These are phyloP conservation scores for Heliamphora ciliata DNA, from an alignment of 179 eudicot genomes.

Conservation along the genomic window DNA sequence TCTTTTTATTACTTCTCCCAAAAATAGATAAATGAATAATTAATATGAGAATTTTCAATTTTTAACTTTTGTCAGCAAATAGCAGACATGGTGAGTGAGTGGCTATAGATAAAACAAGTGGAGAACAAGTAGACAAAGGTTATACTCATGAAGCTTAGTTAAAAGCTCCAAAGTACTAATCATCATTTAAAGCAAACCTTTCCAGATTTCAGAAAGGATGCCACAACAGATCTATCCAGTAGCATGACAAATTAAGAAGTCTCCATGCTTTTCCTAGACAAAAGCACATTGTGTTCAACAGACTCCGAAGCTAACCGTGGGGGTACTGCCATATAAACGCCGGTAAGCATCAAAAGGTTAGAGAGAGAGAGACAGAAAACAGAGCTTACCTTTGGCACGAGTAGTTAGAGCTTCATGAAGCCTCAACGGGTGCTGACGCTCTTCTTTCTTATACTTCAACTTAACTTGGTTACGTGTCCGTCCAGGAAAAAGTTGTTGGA, in stretches of 20 bases:
- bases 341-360: neutral
- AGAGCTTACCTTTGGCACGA: conserved; percentile 43
- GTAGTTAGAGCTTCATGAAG: conserved; percentile 59
- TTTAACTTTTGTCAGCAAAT: neutral
- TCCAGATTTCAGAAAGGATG: neutral
- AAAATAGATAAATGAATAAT: neutral
- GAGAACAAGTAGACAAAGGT: neutral
- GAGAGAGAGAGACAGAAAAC: neutral
- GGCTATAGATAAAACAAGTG: neutral
- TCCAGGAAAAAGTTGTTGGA: conserved; percentile 70
- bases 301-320: neutral
- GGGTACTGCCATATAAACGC: neutral
- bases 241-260: neutral
- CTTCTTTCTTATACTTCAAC: conserved; percentile 75
- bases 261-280: neutral
- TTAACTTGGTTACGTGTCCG: conserved; percentile 59
- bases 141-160: neutral
- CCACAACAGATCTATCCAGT: neutral
- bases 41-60: neutral
- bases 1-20: neutral
- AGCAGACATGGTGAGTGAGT: neutral
- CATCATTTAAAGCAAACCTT: neutral
- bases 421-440: conserved; percentile 64
- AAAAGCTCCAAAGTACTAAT: neutral
- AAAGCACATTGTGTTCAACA: neutral